phyloP scores from a whole-genome alignment of 1,139 yeast genomes.

The Yamadazyma sp. region DNA sequence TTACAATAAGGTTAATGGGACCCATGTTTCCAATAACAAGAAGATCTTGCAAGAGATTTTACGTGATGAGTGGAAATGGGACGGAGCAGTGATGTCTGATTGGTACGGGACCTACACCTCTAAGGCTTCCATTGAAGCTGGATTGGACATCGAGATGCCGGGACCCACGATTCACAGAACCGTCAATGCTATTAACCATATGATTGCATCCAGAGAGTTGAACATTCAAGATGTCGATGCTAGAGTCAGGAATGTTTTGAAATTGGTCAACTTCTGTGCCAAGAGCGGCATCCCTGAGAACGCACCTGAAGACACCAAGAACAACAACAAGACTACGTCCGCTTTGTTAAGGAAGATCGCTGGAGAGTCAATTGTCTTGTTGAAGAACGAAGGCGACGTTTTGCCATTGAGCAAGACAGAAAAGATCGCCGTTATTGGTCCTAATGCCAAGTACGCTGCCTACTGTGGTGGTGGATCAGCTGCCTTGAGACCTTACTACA shows the following conservation, averaged over 20 bases:
- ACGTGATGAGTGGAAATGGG: constrained; percentile 34
- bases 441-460: constrained; percentile 30
- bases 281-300: constrained; percentile 39
- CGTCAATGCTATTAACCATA: constrained; percentile 29
- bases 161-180: constrained; percentile 54
- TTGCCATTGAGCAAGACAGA: constrained; percentile 35
- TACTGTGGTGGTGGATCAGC: constrained; percentile 41
- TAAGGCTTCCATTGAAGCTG: constrained; percentile 48
- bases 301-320: constrained; percentile 25
- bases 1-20: constrained; percentile 60
- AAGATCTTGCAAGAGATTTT: constrained; percentile 44
- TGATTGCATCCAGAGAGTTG: constrained; percentile 30
- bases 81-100: constrained; percentile 59
- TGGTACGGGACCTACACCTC: constrained; percentile 60
- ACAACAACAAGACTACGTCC: constrained; percentile 45
- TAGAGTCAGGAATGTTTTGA: constrained; percentile 48
- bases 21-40: constrained; percentile 50
- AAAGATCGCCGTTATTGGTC: constrained; percentile 34
- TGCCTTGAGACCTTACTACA: constrained; percentile 28
- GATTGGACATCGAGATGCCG: constrained; percentile 65
- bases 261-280: constrained; percentile 41
- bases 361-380: constrained; percentile 51
- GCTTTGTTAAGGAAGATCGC: constrained; percentile 46
- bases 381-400: constrained; percentile 49
- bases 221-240: constrained; percentile 36